phyloP scores from a whole-genome alignment of 768 basidiomycete genomes.

The Lactarius akahatsu region DNA sequence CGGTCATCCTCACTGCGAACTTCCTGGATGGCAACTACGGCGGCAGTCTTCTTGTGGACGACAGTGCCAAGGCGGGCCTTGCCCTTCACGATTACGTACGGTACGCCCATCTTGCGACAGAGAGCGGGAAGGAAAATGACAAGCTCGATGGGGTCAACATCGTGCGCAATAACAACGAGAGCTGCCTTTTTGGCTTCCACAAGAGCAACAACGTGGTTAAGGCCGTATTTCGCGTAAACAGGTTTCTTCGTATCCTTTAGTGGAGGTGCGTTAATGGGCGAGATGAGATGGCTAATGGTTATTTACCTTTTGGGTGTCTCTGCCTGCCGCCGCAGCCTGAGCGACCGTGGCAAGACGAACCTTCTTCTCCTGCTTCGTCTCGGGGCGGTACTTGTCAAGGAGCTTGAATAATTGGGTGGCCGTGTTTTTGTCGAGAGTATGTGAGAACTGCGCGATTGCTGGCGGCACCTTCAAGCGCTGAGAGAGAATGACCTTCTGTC shows the following conservation, averaged over 20 bases:
- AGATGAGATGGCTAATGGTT: neutral
- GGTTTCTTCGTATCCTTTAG: constrained; percentile 88
- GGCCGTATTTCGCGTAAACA: constrained; percentile 90
- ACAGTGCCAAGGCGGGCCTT: constrained; percentile 98
- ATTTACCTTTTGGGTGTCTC: constrained; percentile 59
- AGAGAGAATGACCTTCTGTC: constrained; percentile 97
- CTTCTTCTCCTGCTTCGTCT: constrained; percentile 97
- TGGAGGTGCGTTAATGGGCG: neutral
- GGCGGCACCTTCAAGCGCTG: constrained; percentile 98
- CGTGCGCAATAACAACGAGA: constrained; percentile 93
- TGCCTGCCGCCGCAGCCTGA: constrained; percentile 75
- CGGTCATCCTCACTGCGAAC: constrained; percentile 93
- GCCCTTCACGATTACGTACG: constrained; percentile 97
- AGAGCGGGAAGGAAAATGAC: constrained; percentile 98
- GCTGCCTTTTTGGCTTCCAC: constrained; percentile 97
- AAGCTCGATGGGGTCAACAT: constrained; percentile 99
- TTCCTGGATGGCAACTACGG: constrained; percentile 88
- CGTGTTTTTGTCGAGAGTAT: constrained; percentile 96
- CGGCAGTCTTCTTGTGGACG: constrained; percentile 97
- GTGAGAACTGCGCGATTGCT: constrained; percentile 95
- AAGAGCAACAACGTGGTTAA: constrained; percentile 96
- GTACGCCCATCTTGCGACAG: constrained; percentile 99
- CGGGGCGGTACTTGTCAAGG: constrained; percentile 93
- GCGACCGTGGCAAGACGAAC: constrained; percentile 79
- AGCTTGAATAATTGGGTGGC: constrained; percentile 98